Evolutionary conservation across 1,284 basidiomycete genomes (phyloP).

Genomic region (Boletus coffeatus): DNA sequence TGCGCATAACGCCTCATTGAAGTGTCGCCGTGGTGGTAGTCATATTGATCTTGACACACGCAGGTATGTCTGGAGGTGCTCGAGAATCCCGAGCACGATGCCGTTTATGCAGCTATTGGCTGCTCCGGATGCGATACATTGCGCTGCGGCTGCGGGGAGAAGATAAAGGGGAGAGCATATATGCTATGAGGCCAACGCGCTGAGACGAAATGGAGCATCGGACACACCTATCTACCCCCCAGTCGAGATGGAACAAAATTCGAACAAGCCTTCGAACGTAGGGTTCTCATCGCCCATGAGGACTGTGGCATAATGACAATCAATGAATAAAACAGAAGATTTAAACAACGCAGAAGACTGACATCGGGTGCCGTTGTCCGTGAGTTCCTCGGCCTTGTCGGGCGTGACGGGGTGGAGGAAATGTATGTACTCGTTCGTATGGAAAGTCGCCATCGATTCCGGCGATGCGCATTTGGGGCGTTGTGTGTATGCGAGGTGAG

Average conservation of each 20-base stretch:
- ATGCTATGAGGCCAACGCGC: not conserved
- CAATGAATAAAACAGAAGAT: not conserved
- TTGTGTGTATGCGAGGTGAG: constrained; percentile 34
- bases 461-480: constrained; percentile 77
- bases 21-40: constrained; percentile 97
- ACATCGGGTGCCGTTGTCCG: constrained; percentile 78
- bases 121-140: constrained; percentile 74
- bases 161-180: not conserved
- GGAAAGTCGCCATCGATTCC: constrained; percentile 87
- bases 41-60: constrained; percentile 97
- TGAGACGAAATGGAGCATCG: not conserved
- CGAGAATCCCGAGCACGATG: constrained; percentile 87
- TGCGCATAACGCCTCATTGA: constrained; percentile 98
- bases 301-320: constrained; percentile 40
- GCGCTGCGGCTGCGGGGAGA: constrained; percentile 62
- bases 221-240: constrained; percentile 82
- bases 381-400: constrained; percentile 81
- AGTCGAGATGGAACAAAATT: constrained; percentile 95
- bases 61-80: constrained; percentile 75
- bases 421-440: constrained; percentile 66
- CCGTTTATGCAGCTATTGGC: constrained; percentile 97
- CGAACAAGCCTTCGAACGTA: constrained; percentile 93
- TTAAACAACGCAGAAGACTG: not conserved
- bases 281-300: constrained; percentile 95
- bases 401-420: constrained; percentile 87